phyloP scores from a whole-genome alignment of 352 stramenopile genomes.

The Pythium aristosporum region DNA sequence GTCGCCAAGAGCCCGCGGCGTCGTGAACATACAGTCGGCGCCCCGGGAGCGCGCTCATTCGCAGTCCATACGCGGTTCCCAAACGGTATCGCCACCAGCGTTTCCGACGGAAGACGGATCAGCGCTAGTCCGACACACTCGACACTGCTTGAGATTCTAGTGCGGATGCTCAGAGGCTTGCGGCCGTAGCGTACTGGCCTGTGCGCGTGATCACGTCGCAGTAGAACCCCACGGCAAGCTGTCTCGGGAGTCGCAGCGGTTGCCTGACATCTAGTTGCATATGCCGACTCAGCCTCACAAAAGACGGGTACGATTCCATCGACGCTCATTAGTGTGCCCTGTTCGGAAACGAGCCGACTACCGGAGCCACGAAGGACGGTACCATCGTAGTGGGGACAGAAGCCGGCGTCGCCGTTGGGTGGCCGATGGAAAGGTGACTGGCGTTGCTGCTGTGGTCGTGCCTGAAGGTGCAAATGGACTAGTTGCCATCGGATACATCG shows the following conservation, averaged over 20 bases:
- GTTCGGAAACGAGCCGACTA: neutral
- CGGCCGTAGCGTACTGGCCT: constrained; percentile 18
- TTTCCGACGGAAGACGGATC: too few species aligned
- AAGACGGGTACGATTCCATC: constrained; percentile 17
- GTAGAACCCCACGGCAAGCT: constrained; percentile 16
- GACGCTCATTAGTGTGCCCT: constrained; percentile 18
- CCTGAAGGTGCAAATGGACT: neutral
- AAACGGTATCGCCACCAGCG: too few species aligned
- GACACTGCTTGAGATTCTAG: too few species aligned
- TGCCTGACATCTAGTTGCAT: neutral
- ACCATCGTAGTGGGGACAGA: neutral
- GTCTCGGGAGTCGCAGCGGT: constrained; percentile 8
- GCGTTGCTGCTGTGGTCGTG: too few species aligned
- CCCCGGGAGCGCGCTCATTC: too few species aligned
- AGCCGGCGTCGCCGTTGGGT: too few species aligned
- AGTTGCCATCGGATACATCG: neutral
- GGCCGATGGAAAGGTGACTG: neutral
- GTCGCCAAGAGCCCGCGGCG: too few species aligned
- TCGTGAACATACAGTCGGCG: too few species aligned
- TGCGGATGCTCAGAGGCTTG: too few species aligned
- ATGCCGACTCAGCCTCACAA: constrained; percentile 19
- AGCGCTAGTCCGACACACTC: too few species aligned
- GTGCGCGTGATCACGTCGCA: constrained; percentile 19
- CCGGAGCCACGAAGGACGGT: neutral
- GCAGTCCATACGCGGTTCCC: too few species aligned